Evolutionary conservation across 2,329 filamentous ascomycete genomes (phyloP).

Genomic region (Hymenoscyphus infarciens): DNA sequence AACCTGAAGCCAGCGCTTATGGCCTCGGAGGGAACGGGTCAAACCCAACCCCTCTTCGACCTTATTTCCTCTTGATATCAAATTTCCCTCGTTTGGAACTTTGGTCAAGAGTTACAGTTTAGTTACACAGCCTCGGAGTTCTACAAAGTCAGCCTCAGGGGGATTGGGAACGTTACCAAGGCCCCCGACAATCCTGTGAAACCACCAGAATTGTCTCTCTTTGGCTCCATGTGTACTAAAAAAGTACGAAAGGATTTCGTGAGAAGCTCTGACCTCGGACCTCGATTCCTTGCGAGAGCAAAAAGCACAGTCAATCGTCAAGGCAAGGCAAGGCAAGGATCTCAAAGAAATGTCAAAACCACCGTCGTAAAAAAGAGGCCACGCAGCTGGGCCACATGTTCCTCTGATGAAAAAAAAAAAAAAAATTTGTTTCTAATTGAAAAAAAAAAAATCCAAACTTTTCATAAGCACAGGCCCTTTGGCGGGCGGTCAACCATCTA

Average conservation of each 20-base stretch:
- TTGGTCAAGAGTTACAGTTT: not conserved
- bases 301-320: too few relatives aligned
- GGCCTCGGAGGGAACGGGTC: not conserved
- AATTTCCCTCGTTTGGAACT: not conserved
- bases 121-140: not conserved
- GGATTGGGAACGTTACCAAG: slow-evolving; percentile 2
- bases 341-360: too few relatives aligned
- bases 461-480: not conserved
- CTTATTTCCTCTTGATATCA: not conserved
- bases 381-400: too few relatives aligned
- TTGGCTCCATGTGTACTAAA: not conserved
- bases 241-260: not conserved
- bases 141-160: not conserved
- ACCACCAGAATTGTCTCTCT: not conserved
- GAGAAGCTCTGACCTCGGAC: not conserved
- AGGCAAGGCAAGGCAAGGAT: too few relatives aligned
- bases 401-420: too few relatives aligned
- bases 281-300: too few relatives aligned
- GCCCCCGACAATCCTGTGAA: not conserved
- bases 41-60: not conserved
- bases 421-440: not conserved
- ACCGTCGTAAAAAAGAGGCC: too few relatives aligned
- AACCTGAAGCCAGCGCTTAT: not conserved
- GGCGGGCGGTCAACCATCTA: not conserved
- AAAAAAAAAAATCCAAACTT: not conserved